These are phyloP conservation scores for Pterothamnion heteromorphum DNA, from an alignment of 31 red algal genomes.

Conservation along the genomic window DNA sequence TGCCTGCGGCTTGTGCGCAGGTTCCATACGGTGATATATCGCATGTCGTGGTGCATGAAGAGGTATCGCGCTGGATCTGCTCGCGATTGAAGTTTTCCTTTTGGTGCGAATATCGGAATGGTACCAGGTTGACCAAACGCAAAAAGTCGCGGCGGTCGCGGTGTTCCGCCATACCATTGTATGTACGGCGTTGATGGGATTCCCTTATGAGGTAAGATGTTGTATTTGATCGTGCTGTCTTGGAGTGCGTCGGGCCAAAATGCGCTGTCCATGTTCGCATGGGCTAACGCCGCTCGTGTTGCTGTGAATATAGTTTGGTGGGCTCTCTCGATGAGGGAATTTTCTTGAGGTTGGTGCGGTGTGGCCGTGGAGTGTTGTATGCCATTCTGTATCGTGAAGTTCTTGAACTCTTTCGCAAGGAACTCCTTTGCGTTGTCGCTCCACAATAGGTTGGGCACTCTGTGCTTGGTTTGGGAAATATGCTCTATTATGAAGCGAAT, in stretches of 20 bases:
- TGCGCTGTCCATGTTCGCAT: neutral
- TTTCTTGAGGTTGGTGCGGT: slow-evolving; percentile 45
- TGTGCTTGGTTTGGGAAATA: too few relatives aligned
- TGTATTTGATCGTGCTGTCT: slow-evolving; percentile 44
- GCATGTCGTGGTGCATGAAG: neutral
- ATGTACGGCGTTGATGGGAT: neutral
- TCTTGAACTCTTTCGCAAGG: neutral
- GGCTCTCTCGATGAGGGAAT: neutral
- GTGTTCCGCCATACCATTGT: neutral
- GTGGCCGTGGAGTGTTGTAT: neutral
- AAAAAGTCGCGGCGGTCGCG: neutral
- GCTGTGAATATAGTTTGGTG: slow-evolving; percentile 23
- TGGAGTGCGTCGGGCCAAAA: neutral
- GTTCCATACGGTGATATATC: neutral
- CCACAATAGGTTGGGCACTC: too few relatives aligned
- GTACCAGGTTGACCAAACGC: slow-evolving; percentile 7
- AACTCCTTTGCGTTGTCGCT: too few relatives aligned
- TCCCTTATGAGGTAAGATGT: slow-evolving; percentile 14
- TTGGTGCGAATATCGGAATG: neutral
- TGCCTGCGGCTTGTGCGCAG: neutral
- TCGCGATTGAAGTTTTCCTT: slow-evolving; percentile 22
- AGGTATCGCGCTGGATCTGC: slow-evolving; percentile 41
- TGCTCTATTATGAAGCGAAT: neutral
- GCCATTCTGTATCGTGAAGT: neutral
- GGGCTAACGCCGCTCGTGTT: neutral